Evolutionary conservation across 306 rosid species (phyloP), one percentile per base, ranked within the genome.

Genomic region (Bauhinia variegata): DNA sequence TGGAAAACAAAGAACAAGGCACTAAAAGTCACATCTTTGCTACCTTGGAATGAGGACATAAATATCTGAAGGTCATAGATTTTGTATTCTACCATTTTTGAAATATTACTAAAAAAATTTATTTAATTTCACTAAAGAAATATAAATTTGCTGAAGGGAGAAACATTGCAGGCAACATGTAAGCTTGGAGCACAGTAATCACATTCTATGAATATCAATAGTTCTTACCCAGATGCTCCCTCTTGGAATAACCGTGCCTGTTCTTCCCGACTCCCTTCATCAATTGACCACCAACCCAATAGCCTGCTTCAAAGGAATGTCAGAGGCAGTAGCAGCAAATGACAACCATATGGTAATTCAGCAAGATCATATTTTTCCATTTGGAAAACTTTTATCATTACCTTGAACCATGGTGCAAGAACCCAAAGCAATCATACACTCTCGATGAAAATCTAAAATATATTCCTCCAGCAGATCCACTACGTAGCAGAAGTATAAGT

Each of bases 271-370:
- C 97, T 95, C 59, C 97, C 95, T 86, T 95, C 99, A 78, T 95
- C 99, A 68, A 95, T 91, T 47, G 99, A 90, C 99, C 99, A 95
- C 99, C 99, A 95, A 49, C 99, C 99, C 65, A 95, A 78, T 28
- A 95, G 84, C 84, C 99, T 95, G 83, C 56, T 60, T 66, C 44
- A 56, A 70, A 10, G 14, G 31, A 77, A 60, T 60, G 31, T 75
- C 75, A 75, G 77, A 75, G 43, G 42, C n/a, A 70, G 73, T 41
- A 53, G 54, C 78, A 62, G 47, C 19, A 15, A 51, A 63, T 31
- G 30, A 47, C 43, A 71, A n/a, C 34, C 60, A 68, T 63, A 60
- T 31, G 68, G 37, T 49, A 66, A 75, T 72, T 62, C 70, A 54
- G 65, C 54, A 78, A 62, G 58, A 49, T 56, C 15, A 34, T 34